Base-by-base conservation (phyloP, 345 rosid species). In the Salix arbutifolia region DNA sequence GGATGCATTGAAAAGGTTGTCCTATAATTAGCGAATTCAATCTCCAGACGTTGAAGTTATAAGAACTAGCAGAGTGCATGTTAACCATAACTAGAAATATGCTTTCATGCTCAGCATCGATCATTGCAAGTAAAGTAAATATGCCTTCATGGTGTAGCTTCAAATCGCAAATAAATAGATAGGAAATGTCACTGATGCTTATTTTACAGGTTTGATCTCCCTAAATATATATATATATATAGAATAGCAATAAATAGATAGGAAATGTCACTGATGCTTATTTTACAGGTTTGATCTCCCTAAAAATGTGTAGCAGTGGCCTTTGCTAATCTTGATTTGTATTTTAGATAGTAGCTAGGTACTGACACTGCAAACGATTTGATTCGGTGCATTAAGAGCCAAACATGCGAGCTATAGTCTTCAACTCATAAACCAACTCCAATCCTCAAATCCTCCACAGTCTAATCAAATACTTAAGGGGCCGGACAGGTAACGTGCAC, bases 231-330 rank as follows among this genome's bases (percentile, higher is more conserved):
- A 26, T 26, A 26, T 26, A 26, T 26, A 26, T 26, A 26, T 26
- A 84, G 14, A 76, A 68, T n/a, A 62, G 30, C 68, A 38, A 82
- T 12, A 72, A 44, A 19, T 78, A 80, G 37, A 44, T 78, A 0
- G 83, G 82, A 53, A 81, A 84, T 53, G 33, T 31, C 3, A 65
- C 75, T 11, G 84, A 83, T 17, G 87, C 84, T 70, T 78, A 84
- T 53, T 66, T 53, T 23, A 67, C 80, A 81, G 87, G 87, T 81
- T 40, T 14, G 28, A 28, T 17, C 30, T 11, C 19, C 25, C 12
- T 3, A 2, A 18, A 2, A 21, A 40, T 33, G 35, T 33, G 5
- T 6, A 37, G 1, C 1, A 31, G 23, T 64, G 31, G 14, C 4
- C 37, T 6, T 25, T 28, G 1, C 67, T 6, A 14, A 26, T n/a